Percentiles rank a stretch among this genome's conserved stretches.
phyloP scores from a whole-genome alignment of 2,329 filamentous ascomycete genomes.

The Apiospora saccharicola region DNA sequence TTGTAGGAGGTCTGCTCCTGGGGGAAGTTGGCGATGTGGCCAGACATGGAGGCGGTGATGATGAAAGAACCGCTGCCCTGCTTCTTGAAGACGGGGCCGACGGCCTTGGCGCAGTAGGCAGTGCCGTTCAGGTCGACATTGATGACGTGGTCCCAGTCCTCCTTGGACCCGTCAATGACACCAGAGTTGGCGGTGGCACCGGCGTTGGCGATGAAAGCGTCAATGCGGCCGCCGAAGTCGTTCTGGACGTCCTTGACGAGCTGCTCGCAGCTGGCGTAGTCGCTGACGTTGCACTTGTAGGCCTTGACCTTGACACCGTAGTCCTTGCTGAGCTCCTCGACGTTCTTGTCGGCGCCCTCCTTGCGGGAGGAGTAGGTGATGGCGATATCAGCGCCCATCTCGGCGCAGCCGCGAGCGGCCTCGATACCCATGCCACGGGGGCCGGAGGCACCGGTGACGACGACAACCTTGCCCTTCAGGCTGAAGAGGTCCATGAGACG shows the following conservation, averaged over 20 bases:
- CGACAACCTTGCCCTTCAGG: slow-evolving; percentile 75
- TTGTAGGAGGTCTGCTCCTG: slow-evolving; percentile 70
- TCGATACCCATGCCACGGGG: slow-evolving; percentile 75
- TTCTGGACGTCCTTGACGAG: slow-evolving; percentile 69
- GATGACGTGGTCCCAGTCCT: slow-evolving; percentile 67
- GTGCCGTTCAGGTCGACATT: slow-evolving; percentile 68
- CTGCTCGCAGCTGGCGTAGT: slow-evolving; percentile 58
- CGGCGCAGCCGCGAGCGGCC: slow-evolving; percentile 73
- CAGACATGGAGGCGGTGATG: slow-evolving; percentile 71
- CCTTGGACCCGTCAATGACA: slow-evolving; percentile 61
- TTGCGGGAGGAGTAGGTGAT: slow-evolving; percentile 77
- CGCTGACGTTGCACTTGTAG: slow-evolving; percentile 66
- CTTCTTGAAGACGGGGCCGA: slow-evolving; percentile 65
- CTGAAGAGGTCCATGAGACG: slow-evolving; percentile 73
- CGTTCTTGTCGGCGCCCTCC: slow-evolving; percentile 71
- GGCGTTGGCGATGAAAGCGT: slow-evolving; percentile 78
- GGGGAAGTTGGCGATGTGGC: slow-evolving; percentile 71
- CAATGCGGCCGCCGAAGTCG: slow-evolving; percentile 74
- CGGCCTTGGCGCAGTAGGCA: slow-evolving; percentile 70
- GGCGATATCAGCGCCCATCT: slow-evolving; percentile 74
- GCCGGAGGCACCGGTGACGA: slow-evolving; percentile 74
- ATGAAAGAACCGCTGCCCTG: slow-evolving; percentile 69
- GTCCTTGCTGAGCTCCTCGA: slow-evolving; percentile 67
- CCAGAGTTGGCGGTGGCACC: slow-evolving; percentile 66
- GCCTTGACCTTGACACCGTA: slow-evolving; percentile 73